Base-by-base conservation (phyloP, 23 red algal genomes). In the Gracilaria caudata region DNA sequence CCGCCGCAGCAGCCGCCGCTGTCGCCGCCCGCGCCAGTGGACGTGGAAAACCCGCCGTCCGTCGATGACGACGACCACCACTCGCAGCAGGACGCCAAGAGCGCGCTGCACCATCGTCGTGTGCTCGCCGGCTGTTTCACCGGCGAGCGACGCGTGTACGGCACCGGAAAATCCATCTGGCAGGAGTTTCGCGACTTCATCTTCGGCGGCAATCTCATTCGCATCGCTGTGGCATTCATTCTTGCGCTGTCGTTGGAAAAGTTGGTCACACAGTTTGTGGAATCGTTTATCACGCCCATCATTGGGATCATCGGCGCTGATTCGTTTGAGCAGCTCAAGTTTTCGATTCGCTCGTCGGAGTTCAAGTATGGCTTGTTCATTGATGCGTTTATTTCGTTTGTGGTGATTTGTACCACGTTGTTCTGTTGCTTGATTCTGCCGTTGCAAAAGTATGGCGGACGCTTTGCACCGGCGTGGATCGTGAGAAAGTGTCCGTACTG, bases 381-480 rank as follows among this genome's bases (percentile, higher is more conserved):
- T 12, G 61, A 84, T 44, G 54, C 80, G 33, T 36, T 84, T 21
- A 47, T 84, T 29, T 84, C 80, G n/a, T 84, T 84, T 37, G 7
- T 71, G 1, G 61, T 84, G 1, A 71, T 84, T n/a, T 51, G 44
- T 23, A 21, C 71, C 5, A 70, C 61, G 53, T 21, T 84, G 60
- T 84, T 84, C 80, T 71, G 35, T 36, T 84, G 80, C 80, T 57
- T 84, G 56, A 84, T 84, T 70, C 55, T 84, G 26, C 80, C 80
- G 80, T 7, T 70, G 60, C 80, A 84, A 41, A 66, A 59, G 60
- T 84, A 70, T 24, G 80, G 80, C 7, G 80, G 80, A 35, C 58
- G 64, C 1, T 66, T 40, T 38, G 80, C 46, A 9, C 80, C 80
- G 10, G 11, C 80, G 16, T 84, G 80, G 80, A 84, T 84, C 53